Evolutionary conservation across 106 monocot genomes (phyloP), one percentile per base, ranked within the genome.

Genomic region (Dendrobium huoshanense): DNA sequence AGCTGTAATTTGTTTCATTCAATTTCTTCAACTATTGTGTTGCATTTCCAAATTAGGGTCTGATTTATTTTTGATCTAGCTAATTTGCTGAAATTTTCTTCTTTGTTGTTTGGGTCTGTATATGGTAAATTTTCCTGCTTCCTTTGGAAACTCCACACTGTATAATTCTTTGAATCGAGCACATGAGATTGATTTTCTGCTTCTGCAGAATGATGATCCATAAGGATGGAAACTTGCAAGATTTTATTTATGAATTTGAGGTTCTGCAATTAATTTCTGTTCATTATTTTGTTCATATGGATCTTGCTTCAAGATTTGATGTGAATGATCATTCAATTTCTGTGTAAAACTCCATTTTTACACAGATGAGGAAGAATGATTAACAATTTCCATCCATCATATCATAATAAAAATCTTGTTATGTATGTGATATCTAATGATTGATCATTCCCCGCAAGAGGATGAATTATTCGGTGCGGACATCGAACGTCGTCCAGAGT

Each of bases 1-100:
- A 61, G 55, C 61, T 75, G 24, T 83, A 15, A 49, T 31, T 83
- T 77, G 42, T 72, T 55, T 42, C 48, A 48, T 70, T 73, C 79
- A 79, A 43, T 79, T 67, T 25, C 25, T 47, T 81, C 75, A 9
- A 27, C 67, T 72, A 7, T 3, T 2, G 40, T 78, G 78, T 56
- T 82, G 70, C 54, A 40, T 77, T 56, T 80, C 67, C 24, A 6
- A 7, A 47, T 49, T 80, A 59, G 80, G 75, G 22, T 2, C 16
- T 75, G 40, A 41, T 81, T 73, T 41, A 73, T 22, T 81, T 70
- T 81, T 51, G 2, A 45, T 76, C 15, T 48, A 49, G 76, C 76
- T 51, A 13, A 27, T 8, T 3, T 76, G 49, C 41, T 19, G 25
- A 25, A 25, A 29, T 76, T 76, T 49, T 74, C 16, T 73, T 41